These are phyloP conservation scores for Ceratocystis colombiana DNA, from an alignment of 2,329 filamentous ascomycete species.

Conservation along the genomic window DNA sequence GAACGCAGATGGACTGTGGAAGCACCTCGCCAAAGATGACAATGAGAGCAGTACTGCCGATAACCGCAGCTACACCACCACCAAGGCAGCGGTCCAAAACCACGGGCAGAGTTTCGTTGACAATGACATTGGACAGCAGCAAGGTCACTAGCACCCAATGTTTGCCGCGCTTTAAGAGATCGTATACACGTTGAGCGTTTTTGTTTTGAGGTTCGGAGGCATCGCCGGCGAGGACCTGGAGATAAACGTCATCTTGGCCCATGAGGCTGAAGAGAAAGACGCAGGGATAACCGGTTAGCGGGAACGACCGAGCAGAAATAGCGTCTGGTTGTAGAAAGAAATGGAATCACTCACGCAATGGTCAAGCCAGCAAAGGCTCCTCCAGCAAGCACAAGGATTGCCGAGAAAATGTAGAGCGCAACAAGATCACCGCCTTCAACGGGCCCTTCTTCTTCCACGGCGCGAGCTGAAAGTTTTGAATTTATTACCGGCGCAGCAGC, in stretches of 20 bases:
- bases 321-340: neutral
- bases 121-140: constrained; percentile 90
- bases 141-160: constrained; percentile 97
- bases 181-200: constrained; percentile 72
- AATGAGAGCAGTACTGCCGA: constrained; percentile 87
- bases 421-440: constrained; percentile 57
- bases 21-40: constrained; percentile 98
- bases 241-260: constrained; percentile 85
- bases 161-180: constrained; percentile 75
- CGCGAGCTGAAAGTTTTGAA: constrained; percentile 26
- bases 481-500: constrained; percentile 39
- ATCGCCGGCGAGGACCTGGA: constrained; percentile 85
- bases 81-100: constrained; percentile 89
- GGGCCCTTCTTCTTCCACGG: constrained; percentile 40
- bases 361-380: constrained; percentile 93
- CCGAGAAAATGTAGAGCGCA: constrained; percentile 70
- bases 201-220: constrained; percentile 74
- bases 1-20: constrained; percentile 90
- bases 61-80: constrained; percentile 85
- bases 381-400: constrained; percentile 72
- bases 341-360: constrained; percentile 52
- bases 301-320: neutral
- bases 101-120: constrained; percentile 92
- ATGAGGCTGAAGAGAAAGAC: constrained; percentile 37
- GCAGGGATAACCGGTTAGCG: neutral